A percentile compares a stretch with the other conserved stretches of the same genome.
Conservation (phyloP, 768 basidiomycete species). For the Candolleomyces aberdarensis region DNA sequence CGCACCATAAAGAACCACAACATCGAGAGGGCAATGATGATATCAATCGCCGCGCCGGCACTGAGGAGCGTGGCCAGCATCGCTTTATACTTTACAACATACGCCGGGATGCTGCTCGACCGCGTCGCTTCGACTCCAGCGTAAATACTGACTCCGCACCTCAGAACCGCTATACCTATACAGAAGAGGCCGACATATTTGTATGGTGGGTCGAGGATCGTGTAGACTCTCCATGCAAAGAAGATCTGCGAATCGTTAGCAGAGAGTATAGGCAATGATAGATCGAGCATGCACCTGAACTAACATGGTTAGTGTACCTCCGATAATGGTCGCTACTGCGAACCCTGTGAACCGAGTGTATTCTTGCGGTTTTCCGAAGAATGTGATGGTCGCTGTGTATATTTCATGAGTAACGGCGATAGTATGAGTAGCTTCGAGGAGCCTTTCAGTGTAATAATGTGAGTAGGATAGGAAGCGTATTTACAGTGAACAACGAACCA, state of each 20-base stretch:
- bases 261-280: neutral
- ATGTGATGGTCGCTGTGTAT: slow-evolving; percentile 28
- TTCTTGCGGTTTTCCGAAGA: slow-evolving; percentile 20
- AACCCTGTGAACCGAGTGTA: slow-evolving; percentile 19
- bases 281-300: slow-evolving; percentile 19
- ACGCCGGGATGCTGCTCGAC: slow-evolving; percentile 15
- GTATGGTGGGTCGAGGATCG: slow-evolving; percentile 23
- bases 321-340: slow-evolving; percentile 20
- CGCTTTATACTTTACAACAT: slow-evolving; percentile 23
- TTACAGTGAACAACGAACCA: neutral
- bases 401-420: slow-evolving; percentile 23
- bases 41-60: slow-evolving; percentile 26
- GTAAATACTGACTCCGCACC: slow-evolving; percentile 25
- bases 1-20: slow-evolving; percentile 7
- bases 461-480: neutral
- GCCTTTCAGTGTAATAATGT: slow-evolving; percentile 10
- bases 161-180: slow-evolving; percentile 19
- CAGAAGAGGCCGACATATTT: slow-evolving; percentile 24
- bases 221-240: slow-evolving; percentile 28
- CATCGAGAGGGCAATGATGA: slow-evolving; percentile 18
- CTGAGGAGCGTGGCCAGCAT: slow-evolving; percentile 28
- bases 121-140: slow-evolving; percentile 22
- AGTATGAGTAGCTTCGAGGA: slow-evolving; percentile 26
- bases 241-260: slow-evolving; percentile 19
- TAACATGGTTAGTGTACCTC: slow-evolving; percentile 25